Percentiles rank a stretch among this genome's conserved stretches.
These are phyloP conservation scores for Botrytis fabae DNA, from an alignment of 2,329 filamentous ascomycete genomes.

Conservation along the genomic window DNA sequence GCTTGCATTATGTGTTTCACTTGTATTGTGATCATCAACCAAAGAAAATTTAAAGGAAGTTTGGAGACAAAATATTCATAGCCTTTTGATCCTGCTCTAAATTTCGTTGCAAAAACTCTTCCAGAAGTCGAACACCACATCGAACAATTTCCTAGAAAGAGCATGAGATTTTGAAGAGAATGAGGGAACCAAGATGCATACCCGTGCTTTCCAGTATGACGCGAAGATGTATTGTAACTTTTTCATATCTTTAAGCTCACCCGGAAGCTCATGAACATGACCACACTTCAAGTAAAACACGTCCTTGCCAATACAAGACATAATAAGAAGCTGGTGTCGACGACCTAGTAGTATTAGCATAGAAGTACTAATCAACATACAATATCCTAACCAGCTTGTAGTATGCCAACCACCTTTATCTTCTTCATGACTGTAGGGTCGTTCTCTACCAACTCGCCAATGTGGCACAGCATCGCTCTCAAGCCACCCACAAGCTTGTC, in stretches of 20 bases:
- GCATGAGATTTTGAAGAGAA: background rate
- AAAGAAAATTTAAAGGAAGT: background rate
- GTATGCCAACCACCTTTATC: background rate
- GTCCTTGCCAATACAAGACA: background rate
- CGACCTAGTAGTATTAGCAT: background rate
- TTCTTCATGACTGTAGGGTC: background rate
- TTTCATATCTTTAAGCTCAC: background rate
- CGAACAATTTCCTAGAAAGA: background rate
- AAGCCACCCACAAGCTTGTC: background rate
- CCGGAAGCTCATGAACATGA: background rate
- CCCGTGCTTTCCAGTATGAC: background rate
- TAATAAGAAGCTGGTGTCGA: background rate
- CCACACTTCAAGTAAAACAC: slow-evolving; percentile 1
- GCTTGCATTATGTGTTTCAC: background rate
- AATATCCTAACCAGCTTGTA: slow-evolving; percentile 1
- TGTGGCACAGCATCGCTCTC: background rate
- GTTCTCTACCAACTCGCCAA: background rate
- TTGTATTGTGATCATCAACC: background rate
- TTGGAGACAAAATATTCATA: background rate
- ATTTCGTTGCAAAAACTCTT: background rate
- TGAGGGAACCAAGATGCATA: background rate
- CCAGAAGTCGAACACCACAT: background rate
- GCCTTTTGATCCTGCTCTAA: background rate
- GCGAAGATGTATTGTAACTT: background rate
- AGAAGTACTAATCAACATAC: background rate